phyloP scores from a whole-genome alignment of 257 asterid genomes.

The Jasminum sambac region DNA sequence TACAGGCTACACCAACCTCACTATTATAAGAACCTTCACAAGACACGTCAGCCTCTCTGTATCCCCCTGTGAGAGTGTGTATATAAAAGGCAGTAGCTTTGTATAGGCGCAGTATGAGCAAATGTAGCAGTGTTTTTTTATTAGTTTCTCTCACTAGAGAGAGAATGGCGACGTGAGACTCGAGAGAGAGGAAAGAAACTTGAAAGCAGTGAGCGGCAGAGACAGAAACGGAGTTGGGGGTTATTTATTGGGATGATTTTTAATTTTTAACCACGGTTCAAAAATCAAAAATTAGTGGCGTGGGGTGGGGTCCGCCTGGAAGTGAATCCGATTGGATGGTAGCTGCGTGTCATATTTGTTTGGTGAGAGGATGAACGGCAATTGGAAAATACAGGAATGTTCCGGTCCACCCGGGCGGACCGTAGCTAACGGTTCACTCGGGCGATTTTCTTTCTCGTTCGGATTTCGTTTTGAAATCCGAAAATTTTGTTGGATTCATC shows the following conservation, averaged over 20 bases:
- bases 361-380: slow-evolving; percentile 24
- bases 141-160: slow-evolving; percentile 13
- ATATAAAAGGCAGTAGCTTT: not conserved
- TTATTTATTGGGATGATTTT: slow-evolving; percentile 22
- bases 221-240: slow-evolving; percentile 7
- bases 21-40: not conserved
- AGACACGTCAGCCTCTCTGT: not conserved
- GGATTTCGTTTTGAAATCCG: too few species aligned
- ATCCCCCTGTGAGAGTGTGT: slow-evolving; percentile 3
- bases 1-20: not conserved
- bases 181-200: slow-evolving; percentile 31
- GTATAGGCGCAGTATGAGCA: slow-evolving; percentile 16
- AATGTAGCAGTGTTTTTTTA: slow-evolving; percentile 19
- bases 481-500: too few species aligned
- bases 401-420: too few species aligned
- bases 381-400: not conserved
- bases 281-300: slow-evolving; percentile 2
- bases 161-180: slow-evolving; percentile 25
- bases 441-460: too few species aligned
- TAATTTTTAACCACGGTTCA: slow-evolving; percentile 27
- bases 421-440: too few species aligned
- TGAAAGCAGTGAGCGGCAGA: slow-evolving; percentile 56
- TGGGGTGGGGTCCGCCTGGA: slow-evolving; percentile 1
- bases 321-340: not conserved
- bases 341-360: slow-evolving; percentile 3